A percentile compares a stretch with the other conserved stretches of the same genome.
These are phyloP conservation scores for Canavalia gladiata DNA, from an alignment of 306 rosid species.

Conservation along the genomic window DNA sequence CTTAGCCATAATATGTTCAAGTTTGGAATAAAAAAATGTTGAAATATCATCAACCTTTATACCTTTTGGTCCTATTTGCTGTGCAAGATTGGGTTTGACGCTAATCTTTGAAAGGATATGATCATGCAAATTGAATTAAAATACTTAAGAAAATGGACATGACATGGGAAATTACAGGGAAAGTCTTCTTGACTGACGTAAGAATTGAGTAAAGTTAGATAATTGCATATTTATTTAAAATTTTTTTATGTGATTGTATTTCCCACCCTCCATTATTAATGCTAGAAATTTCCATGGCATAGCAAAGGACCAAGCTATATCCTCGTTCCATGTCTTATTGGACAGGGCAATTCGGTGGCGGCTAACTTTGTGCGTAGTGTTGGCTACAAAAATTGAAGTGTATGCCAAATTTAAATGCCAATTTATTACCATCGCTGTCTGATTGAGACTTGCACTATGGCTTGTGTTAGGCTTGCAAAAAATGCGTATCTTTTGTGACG, in stretches of 20 bases:
- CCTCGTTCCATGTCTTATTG: constrained; percentile 43
- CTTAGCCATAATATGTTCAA: background rate
- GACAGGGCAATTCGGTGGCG: constrained; percentile 50
- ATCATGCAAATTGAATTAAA: background rate
- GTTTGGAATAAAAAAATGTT: background rate
- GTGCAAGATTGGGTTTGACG: constrained; percentile 36
- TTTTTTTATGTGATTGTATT: background rate
- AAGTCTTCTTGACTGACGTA: constrained; percentile 44
- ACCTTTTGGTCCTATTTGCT: constrained; percentile 42
- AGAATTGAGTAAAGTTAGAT: constrained; percentile 24
- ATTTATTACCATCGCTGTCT: constrained; percentile 49
- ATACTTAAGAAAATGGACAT: constrained; percentile 16
- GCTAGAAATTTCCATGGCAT: constrained; percentile 49
- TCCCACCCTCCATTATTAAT: constrained; percentile 44
- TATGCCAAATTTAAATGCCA: constrained; percentile 40
- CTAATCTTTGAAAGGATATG: constrained; percentile 20
- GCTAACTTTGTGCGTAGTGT: constrained; percentile 40
- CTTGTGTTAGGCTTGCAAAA: constrained; percentile 28
- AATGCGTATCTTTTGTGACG: constrained; percentile 47
- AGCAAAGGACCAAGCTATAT: constrained; percentile 45
- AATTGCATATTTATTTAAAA: background rate
- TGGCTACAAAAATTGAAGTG: constrained; percentile 32
- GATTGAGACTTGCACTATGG: constrained; percentile 52
- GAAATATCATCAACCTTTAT: background rate
- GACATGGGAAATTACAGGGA: constrained; percentile 47